Percentiles rank a stretch among this genome's conserved stretches.
Conservation (phyloP, 306 rosid genomes). For the Corylus heterophylla region DNA sequence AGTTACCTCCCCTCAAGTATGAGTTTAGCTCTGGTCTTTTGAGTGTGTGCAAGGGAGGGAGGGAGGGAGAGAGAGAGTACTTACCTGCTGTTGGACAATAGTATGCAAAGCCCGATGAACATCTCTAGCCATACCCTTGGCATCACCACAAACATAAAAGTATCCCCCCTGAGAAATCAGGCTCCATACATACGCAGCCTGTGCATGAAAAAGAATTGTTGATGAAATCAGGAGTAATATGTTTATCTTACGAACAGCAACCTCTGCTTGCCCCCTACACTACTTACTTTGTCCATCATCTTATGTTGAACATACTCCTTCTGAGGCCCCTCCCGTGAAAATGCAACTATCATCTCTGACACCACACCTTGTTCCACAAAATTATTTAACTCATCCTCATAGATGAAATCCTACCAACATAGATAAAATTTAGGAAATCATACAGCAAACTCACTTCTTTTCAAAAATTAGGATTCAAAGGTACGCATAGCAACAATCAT, state of each 20-base stretch:
- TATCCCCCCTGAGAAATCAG: slow-evolving; percentile 75
- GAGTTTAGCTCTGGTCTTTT: neutral
- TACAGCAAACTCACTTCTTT: neutral
- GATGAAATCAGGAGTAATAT: slow-evolving; percentile 19
- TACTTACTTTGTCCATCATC: slow-evolving; percentile 71
- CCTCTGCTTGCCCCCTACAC: slow-evolving; percentile 1
- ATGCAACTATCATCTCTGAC: slow-evolving; percentile 78
- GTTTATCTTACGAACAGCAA: slow-evolving; percentile 6
- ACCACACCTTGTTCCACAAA: slow-evolving; percentile 68
- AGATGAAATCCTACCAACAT: slow-evolving; percentile 76
- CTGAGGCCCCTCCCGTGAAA: slow-evolving; percentile 78
- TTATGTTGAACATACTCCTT: slow-evolving; percentile 94
- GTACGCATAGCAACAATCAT: slow-evolving; percentile 18
- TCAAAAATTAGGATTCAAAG: slow-evolving; percentile 10
- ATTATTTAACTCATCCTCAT: slow-evolving; percentile 80
- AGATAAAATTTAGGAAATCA: slow-evolving; percentile 28
- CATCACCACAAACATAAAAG: slow-evolving; percentile 94
- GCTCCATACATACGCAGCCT: slow-evolving; percentile 72
- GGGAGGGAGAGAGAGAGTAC: slow-evolving; percentile 20
- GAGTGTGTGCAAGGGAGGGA: neutral
- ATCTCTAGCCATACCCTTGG: slow-evolving; percentile 95
- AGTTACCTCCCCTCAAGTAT: neutral
- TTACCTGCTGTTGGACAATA: slow-evolving; percentile 74
- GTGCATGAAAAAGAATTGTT: slow-evolving; percentile 33
- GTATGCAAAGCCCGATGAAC: slow-evolving; percentile 85